phyloP scores from a whole-genome alignment of 2,329 filamentous ascomycete genomes.

The Phialophora tarda region DNA sequence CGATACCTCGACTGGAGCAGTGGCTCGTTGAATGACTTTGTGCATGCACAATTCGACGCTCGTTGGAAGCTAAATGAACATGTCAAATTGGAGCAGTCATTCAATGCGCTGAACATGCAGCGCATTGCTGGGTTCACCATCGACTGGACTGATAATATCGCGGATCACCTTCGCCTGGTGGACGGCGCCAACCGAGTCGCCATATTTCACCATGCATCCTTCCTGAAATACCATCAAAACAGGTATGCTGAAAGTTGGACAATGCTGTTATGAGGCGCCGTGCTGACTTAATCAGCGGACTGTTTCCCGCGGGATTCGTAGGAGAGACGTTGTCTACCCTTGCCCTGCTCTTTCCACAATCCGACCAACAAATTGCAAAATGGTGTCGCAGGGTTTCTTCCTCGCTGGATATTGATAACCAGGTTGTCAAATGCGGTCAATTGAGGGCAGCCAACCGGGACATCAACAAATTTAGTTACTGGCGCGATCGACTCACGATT shows the following conservation, averaged over 20 bases:
- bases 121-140: background rate
- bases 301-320: background rate
- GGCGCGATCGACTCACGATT: constrained; percentile 52
- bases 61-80: background rate
- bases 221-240: constrained; percentile 15
- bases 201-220: constrained; percentile 21
- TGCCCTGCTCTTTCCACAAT: constrained; percentile 19
- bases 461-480: constrained; percentile 48
- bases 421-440: constrained; percentile 41
- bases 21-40: background rate
- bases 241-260: background rate
- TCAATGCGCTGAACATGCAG: background rate
- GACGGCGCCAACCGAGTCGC: constrained; percentile 4
- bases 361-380: constrained; percentile 25
- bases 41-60: background rate
- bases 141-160: constrained; percentile 1
- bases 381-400: constrained; percentile 38
- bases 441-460: constrained; percentile 41
- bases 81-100: background rate
- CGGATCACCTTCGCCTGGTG: constrained; percentile 14
- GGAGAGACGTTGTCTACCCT: constrained; percentile 9
- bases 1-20: background rate
- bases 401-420: constrained; percentile 41
- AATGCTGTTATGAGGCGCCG: background rate
- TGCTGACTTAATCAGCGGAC: background rate